These are phyloP conservation scores for Liquidambar formosana DNA, from an alignment of 164 flowering plant species.

Conservation along the genomic window DNA sequence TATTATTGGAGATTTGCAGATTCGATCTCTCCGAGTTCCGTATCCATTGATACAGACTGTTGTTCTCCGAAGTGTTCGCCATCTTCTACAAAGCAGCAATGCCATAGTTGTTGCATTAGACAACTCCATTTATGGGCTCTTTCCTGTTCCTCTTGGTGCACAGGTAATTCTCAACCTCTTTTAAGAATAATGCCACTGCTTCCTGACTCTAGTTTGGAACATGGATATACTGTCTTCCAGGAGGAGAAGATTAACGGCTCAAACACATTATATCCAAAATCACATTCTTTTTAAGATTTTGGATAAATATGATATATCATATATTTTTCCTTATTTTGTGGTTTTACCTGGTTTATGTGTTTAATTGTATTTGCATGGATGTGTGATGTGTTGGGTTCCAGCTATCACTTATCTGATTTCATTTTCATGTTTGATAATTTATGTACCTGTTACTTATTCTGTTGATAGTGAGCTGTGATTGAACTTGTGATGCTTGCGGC, in stretches of 20 bases:
- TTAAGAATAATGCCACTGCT: background rate
- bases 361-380: too few species aligned
- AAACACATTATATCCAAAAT: too few species aligned
- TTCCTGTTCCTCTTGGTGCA: conserved; percentile 98
- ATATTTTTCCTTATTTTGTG: too few species aligned
- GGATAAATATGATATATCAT: too few species aligned
- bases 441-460: background rate
- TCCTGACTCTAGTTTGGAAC: too few species aligned
- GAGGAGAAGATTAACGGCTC: too few species aligned
- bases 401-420: background rate
- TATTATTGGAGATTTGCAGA: conserved; percentile 44
- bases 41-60: conserved; percentile 90
- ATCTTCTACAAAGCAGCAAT: conserved; percentile 54
- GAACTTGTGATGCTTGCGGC: background rate
- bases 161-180: conserved; percentile 53
- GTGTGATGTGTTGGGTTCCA: background rate
- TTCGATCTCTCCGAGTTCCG: conserved; percentile 90
- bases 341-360: too few species aligned
- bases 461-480: background rate
- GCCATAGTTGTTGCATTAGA: conserved; percentile 66
- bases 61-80: conserved; percentile 75
- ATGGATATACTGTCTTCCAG: background rate
- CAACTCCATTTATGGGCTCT: conserved; percentile 74
- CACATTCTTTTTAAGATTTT: too few species aligned
- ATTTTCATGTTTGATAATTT: background rate